phyloP scores from a whole-genome alignment of 768 basidiomycete species.

The Phylloporus arenicola region DNA sequence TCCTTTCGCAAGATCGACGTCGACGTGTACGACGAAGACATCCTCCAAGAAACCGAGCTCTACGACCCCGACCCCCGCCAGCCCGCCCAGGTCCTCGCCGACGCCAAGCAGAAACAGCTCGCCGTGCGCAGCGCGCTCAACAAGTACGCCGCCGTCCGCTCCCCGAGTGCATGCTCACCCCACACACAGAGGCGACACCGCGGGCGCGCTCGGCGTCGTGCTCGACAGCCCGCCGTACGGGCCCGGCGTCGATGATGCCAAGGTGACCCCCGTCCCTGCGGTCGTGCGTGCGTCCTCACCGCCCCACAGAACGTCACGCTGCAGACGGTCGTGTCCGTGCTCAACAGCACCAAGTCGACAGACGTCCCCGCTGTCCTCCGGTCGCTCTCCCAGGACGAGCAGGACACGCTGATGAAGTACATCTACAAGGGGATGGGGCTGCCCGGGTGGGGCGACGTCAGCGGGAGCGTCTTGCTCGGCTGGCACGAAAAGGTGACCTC shows the following conservation, averaged over 20 bases:
- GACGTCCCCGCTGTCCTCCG: conserved; percentile 79
- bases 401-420: conserved; percentile 96
- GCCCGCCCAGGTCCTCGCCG: conserved; percentile 64
- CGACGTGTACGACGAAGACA: conserved; percentile 90
- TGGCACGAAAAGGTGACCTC: conserved; percentile 91
- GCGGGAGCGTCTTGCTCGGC: conserved; percentile 58
- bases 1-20: conserved; percentile 93
- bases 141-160: conserved; percentile 46
- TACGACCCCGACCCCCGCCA: conserved; percentile 82
- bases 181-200: conserved; percentile 60
- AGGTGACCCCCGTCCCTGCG: conserved; percentile 43
- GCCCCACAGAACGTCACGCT: conserved; percentile 66
- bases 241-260: conserved; percentile 80
- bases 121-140: conserved; percentile 70
- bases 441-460: conserved; percentile 55
- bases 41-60: conserved; percentile 76
- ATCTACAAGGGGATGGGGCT: conserved; percentile 93
- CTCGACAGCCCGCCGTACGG: conserved; percentile 88
- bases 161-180: background rate
- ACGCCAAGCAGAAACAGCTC: conserved; percentile 68
- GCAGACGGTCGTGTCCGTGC: conserved; percentile 75
- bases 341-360: conserved; percentile 89
- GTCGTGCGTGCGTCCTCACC: background rate
- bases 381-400: conserved; percentile 62
- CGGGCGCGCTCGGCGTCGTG: conserved; percentile 63